A percentile compares a stretch with the other conserved stretches of the same genome.
Evolutionary conservation across 176 grass and related monocot species (phyloP).

Genomic region (Musa schizocarpa): DNA sequence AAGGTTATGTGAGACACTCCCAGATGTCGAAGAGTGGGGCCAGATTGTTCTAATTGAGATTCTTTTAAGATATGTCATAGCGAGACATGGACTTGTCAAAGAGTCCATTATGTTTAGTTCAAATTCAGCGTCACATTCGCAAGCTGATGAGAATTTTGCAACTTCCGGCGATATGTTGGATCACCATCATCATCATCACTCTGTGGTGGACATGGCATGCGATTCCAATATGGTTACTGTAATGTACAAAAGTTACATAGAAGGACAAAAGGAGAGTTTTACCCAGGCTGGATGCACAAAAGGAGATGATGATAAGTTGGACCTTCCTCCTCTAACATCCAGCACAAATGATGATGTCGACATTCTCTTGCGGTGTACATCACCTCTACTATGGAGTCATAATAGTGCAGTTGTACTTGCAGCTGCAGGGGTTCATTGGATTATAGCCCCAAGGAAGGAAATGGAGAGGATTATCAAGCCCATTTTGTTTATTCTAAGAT

Average conservation of each 20-base stretch:
- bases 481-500: constrained; percentile 63
- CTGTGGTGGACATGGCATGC: constrained; percentile 10
- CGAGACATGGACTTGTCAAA: constrained; percentile 83
- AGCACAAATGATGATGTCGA: constrained; percentile 62
- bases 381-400: constrained; percentile 80
- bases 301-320: constrained; percentile 14
- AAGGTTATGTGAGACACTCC: constrained; percentile 72
- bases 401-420: constrained; percentile 85
- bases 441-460: constrained; percentile 55
- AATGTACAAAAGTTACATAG: constrained; percentile 57
- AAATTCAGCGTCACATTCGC: constrained; percentile 9
- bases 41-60: constrained; percentile 80
- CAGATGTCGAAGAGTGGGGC: constrained; percentile 89
- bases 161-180: background rate
- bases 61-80: constrained; percentile 70
- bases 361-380: constrained; percentile 71
- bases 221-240: constrained; percentile 28
- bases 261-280: constrained; percentile 31
- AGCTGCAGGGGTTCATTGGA: constrained; percentile 86
- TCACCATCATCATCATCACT: constrained; percentile 6
- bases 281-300: constrained; percentile 18
- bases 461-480: constrained; percentile 58
- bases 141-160: background rate
- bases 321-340: constrained; percentile 22
- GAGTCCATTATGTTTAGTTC: constrained; percentile 51